A percentile compares a stretch with the other conserved stretches of the same genome.
phyloP scores from a whole-genome alignment of 257 asterid species.

The Mitragyna speciosa region DNA sequence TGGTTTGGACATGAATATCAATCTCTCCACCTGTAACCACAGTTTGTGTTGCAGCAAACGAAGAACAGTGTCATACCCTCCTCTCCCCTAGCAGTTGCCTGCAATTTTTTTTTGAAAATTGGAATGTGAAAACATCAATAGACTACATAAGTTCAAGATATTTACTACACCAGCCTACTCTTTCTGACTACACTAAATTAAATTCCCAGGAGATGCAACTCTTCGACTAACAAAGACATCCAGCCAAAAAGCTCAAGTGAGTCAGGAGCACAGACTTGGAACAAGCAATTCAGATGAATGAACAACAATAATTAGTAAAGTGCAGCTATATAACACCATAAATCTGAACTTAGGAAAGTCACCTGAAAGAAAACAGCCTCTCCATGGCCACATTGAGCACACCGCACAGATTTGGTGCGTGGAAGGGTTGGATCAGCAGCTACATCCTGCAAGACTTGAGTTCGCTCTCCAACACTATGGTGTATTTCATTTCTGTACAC shows the following conservation, averaged over 20 bases:
- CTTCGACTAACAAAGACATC: background rate
- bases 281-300: background rate
- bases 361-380: constrained; percentile 99
- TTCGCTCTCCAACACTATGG: constrained; percentile 82
- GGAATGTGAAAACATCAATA: background rate
- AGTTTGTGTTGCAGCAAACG: constrained; percentile 93
- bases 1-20: constrained; percentile 22
- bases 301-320: constrained; percentile 3
- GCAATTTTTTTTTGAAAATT: constrained; percentile 20
- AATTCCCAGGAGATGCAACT: background rate
- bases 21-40: constrained; percentile 95
- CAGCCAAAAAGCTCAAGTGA: background rate
- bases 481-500: constrained; percentile 88
- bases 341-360: constrained; percentile 4
- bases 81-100: constrained; percentile 96
- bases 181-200: background rate
- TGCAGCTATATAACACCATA: background rate
- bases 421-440: constrained; percentile 99
- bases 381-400: constrained; percentile 85
- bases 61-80: constrained; percentile 96
- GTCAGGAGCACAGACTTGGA: background rate
- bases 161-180: background rate
- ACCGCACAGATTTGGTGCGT: constrained; percentile 81
- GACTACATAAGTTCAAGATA: background rate
- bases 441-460: constrained; percentile 90